Evolutionary conservation across 2,329 filamentous ascomycete species (phyloP).

Genomic region (Sporothrix brunneoviolacea): DNA sequence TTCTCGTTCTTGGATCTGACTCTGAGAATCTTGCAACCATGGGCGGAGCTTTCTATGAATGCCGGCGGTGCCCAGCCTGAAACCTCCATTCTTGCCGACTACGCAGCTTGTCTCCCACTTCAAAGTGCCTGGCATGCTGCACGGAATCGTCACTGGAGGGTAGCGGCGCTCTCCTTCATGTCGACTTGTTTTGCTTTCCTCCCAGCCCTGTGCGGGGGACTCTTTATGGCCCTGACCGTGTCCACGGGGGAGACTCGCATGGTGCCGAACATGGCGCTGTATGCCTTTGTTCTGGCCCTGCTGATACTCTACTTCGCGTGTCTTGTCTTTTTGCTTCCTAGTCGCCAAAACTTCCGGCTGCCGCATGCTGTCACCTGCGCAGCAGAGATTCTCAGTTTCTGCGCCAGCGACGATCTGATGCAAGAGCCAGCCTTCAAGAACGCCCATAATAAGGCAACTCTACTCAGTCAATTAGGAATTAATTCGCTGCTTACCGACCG

Average conservation of each 20-base stretch:
- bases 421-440: conserved; percentile 67
- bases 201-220: conserved; percentile 60
- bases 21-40: conserved; percentile 61
- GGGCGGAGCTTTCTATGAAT: conserved; percentile 50
- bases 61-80: conserved; percentile 55
- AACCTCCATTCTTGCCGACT: conserved; percentile 61
- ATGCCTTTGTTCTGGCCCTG: conserved; percentile 65
- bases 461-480: conserved; percentile 62
- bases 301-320: conserved; percentile 63
- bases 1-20: conserved; percentile 62
- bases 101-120: conserved; percentile 59
- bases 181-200: conserved; percentile 54
- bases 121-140: conserved; percentile 52
- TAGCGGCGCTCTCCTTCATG: conserved; percentile 55
- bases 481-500: conserved; percentile 38
- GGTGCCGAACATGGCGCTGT: conserved; percentile 66
- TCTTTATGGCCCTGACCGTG: conserved; percentile 67
- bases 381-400: conserved; percentile 70
- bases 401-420: conserved; percentile 65
- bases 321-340: conserved; percentile 49
- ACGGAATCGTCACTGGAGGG: conserved; percentile 56
- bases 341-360: conserved; percentile 54
- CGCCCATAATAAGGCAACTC: conserved; percentile 56
- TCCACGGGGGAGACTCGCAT: conserved; percentile 49
- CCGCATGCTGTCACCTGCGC: conserved; percentile 68